Conservation (phyloP, 306 rosid species). For the Leucaena leucocephala region DNA sequence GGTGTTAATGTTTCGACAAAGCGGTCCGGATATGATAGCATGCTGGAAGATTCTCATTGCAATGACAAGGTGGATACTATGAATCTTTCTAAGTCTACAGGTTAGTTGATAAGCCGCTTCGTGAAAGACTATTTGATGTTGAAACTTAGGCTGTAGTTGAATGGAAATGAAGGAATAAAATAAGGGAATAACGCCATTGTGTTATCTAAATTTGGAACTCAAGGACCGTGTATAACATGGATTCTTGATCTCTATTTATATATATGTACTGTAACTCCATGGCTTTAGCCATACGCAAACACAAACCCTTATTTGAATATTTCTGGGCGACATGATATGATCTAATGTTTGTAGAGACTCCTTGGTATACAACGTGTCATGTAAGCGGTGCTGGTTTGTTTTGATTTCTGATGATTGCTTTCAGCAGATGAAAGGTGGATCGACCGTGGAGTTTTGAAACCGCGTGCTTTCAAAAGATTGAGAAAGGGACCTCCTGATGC, state of each 20-base stretch:
- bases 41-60: conserved; percentile 11
- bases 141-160: not conserved
- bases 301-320: not conserved
- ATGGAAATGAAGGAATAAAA: not conserved
- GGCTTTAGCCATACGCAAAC: too few species aligned
- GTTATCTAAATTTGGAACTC: not conserved
- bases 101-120: conserved; percentile 27
- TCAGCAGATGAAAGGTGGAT: conserved; percentile 30
- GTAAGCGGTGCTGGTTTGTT: not conserved
- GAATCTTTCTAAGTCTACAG: conserved; percentile 17
- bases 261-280: not conserved
- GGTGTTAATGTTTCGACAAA: conserved; percentile 50
- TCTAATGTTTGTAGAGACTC: not conserved
- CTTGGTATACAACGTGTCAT: not conserved
- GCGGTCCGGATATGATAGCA: conserved; percentile 42
- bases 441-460: not conserved
- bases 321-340: not conserved
- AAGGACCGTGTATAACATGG: not conserved
- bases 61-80: conserved; percentile 10
- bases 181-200: not conserved
- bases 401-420: conserved; percentile 25
- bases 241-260: not conserved
- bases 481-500: conserved; percentile 31
- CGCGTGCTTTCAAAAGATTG: conserved; percentile 35
- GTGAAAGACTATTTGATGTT: not conserved